These are phyloP conservation scores for Phytophthora nicotianae DNA, from an alignment of 352 stramenopile genomes.

Conservation along the genomic window DNA sequence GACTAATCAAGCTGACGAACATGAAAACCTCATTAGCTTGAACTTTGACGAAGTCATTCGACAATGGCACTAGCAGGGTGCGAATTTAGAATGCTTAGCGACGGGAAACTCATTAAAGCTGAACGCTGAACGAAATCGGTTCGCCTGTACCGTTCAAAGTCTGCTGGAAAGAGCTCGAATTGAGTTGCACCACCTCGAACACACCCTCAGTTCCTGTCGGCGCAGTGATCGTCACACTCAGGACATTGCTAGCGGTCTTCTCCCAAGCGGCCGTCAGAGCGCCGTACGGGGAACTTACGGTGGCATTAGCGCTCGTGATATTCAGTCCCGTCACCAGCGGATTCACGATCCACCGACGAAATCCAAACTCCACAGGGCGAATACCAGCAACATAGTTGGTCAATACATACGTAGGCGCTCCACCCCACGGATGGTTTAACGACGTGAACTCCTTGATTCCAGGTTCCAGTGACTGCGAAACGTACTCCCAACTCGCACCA, in stretches of 20 bases:
- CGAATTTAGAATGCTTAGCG: no score
- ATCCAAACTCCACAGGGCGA: constrained; percentile 29
- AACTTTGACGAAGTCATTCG: no score
- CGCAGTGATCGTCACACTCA: neutral
- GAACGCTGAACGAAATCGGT: neutral
- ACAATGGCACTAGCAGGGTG: no score
- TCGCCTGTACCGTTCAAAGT: neutral
- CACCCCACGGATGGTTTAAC: constrained; percentile 19
- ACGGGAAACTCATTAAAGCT: neutral
- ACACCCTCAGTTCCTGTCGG: neutral
- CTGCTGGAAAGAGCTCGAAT: neutral
- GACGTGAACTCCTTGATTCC: constrained; percentile 33
- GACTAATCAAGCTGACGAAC: no score
- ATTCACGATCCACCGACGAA: constrained; percentile 31
- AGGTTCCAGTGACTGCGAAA: constrained; percentile 27
- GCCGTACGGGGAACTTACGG: neutral
- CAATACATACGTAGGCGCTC: constrained; percentile 1
- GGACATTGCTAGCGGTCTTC: neutral
- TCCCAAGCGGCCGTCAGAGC: neutral
- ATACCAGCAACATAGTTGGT: constrained; percentile 13
- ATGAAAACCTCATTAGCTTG: no score
- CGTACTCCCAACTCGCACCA: constrained; percentile 31
- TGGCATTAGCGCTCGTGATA: constrained; percentile 28
- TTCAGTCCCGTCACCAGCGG: constrained; percentile 30
- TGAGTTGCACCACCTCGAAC: neutral